Percentiles rank a stretch among this genome's conserved stretches.
These are phyloP conservation scores for Yarrowia hollandica DNA, from an alignment of 805 yeast species.

Conservation along the genomic window DNA sequence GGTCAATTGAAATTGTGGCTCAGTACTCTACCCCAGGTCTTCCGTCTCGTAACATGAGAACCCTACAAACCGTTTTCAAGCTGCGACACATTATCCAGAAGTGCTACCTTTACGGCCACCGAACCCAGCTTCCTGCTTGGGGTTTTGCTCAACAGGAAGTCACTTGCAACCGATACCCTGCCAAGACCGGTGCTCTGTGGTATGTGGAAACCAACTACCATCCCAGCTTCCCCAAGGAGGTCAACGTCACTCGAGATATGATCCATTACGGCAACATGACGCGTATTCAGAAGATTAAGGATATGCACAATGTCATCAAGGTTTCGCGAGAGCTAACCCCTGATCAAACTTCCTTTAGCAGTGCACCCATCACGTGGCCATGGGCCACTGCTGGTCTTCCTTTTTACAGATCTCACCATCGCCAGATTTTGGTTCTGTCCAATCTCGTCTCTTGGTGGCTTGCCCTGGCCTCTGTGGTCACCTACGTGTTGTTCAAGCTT, in stretches of 20 bases:
- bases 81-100: slow-evolving; percentile 56
- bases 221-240: slow-evolving; percentile 43
- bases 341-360: neutral
- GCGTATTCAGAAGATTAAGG: slow-evolving; percentile 30
- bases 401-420: slow-evolving; percentile 22
- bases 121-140: slow-evolving; percentile 63
- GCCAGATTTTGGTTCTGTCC: slow-evolving; percentile 32
- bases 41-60: slow-evolving; percentile 41
- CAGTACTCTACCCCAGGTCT: slow-evolving; percentile 40
- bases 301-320: slow-evolving; percentile 31
- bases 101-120: slow-evolving; percentile 65
- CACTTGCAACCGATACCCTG: slow-evolving; percentile 66
- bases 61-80: slow-evolving; percentile 58
- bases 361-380: slow-evolving; percentile 30
- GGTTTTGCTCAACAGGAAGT: slow-evolving; percentile 73
- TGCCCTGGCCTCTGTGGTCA: slow-evolving; percentile 12
- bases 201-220: slow-evolving; percentile 59
- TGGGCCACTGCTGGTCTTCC: slow-evolving; percentile 26
- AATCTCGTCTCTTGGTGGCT: slow-evolving; percentile 32
- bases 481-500: slow-evolving; percentile 31
- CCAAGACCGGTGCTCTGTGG: slow-evolving; percentile 58
- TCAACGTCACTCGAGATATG: slow-evolving; percentile 16
- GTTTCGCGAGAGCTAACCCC: slow-evolving; percentile 11
- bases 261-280: slow-evolving; percentile 29
- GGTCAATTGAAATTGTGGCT: slow-evolving; percentile 50